Conservation (phyloP, 768 basidiomycete genomes). For the Pseudohyphozyma bogoriensis region DNA sequence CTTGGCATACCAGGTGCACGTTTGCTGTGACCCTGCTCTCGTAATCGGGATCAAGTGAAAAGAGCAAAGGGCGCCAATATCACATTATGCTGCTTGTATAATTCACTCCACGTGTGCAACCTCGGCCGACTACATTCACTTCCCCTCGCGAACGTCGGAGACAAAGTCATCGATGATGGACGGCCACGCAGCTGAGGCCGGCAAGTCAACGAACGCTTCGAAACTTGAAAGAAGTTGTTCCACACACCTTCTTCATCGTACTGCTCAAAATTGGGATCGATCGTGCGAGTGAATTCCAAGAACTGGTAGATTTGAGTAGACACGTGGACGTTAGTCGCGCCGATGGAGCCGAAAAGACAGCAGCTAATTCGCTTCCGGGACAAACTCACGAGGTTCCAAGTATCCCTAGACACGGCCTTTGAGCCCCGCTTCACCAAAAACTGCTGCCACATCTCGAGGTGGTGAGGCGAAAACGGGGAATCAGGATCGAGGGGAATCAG, state of each 20-base stretch:
- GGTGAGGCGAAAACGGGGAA: background rate
- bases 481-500: conserved; percentile 56
- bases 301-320: conserved; percentile 6
- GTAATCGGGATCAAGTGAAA: no score
- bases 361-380: no score
- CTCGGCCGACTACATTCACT: no score
- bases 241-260: conserved; percentile 64
- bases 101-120: no score
- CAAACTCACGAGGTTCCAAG: conserved; percentile 22
- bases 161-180: conserved; percentile 79
- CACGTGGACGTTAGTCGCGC: no score
- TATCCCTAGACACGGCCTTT: conserved; percentile 50
- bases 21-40: no score
- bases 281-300: conserved; percentile 46
- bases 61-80: no score
- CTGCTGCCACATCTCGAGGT: conserved; percentile 67
- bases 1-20: no score
- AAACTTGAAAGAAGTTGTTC: background rate
- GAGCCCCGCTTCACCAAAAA: conserved; percentile 56
- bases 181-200: conserved; percentile 63
- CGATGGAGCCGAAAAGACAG: background rate
- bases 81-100: no score
- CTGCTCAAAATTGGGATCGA: conserved; percentile 59
- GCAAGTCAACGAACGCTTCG: background rate
- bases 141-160: conserved; percentile 54